Evolutionary conservation across 2,329 filamentous ascomycete genomes (phyloP), one percentile per base, ranked within the genome.

Genomic region (Microdochium bolleyi): DNA sequence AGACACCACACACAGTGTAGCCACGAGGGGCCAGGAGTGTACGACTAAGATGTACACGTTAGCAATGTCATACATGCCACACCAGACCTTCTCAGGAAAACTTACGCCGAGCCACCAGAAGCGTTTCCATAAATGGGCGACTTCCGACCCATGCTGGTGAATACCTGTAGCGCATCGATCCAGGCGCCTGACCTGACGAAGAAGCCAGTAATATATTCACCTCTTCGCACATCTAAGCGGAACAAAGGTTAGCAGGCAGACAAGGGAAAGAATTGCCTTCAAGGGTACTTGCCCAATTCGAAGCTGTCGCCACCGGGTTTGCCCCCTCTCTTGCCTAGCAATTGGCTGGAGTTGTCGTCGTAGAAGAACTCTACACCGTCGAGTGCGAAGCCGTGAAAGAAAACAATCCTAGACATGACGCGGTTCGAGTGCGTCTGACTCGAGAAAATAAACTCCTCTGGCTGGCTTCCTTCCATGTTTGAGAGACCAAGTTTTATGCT

Each of bases 321-420:
- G 8, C 86, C 88, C 13, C 87, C 87, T 52, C 80, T 77, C 63
- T 89, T 92, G 41, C 94, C 94, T 73, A 99, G 95, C 3, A 96
- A 68, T 65, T 96, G 90, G 52, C 78, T 87, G 1, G 88, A 87
- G 16, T 82, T 79, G 67, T 97, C 91, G 62, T 97, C 92, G 64
- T 96, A 97, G 54, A 88, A 77, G 68, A 99, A 97, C 67, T 97
- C 92, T 21, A 99, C 69, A 0, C 94, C 94, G 65, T 95, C 87
- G 13, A 97, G 65, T 3, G 86, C 86, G 54, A 77, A 74, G 2
- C 88, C 90, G 61, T 90, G 85, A 63, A 91, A 95, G 14, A 95
- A 77, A 55, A 83, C 80, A 53, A 96, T 79, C 4, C 82, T 82
- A 1, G 83, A 85, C 56, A 97, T 74, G 27, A 96, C 78, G 57